Evolutionary conservation across 2,329 filamentous ascomycete species (phyloP), one percentile per base, ranked within the genome.

Genomic region (Fusarium sp.): DNA sequence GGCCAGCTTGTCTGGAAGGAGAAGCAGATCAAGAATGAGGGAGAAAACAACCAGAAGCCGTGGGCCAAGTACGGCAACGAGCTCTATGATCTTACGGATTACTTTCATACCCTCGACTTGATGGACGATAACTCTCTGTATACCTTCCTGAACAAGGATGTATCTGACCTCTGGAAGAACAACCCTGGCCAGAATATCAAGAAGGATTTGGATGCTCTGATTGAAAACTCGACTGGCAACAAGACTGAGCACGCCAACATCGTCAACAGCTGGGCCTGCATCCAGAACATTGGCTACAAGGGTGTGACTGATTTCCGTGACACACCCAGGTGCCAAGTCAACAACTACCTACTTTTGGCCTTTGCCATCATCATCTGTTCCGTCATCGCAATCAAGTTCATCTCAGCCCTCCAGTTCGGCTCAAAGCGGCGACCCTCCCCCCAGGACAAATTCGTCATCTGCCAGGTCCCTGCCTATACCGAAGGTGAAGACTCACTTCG

Each of bases 391-490:
- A 85, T 94, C 84, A 99, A 98, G 84, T 99, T 99, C 85, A 82
- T 99, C 80, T 92, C 97, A 62, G 97, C 97, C 14, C 88, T 99
- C 48, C 97, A 98, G 80, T 94, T 99, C 70, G 95, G 96, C 54
- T 95, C 95, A 6, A 98, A 98, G 86, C 91, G 94, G 68, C 92
- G 94, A 20, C 97, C 97, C 4, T 89, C 93, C 7, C 93, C 95
- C 41, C 97, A 98, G 83, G 97, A 99, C 84, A 99, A 98, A 82
- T 99, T 99, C 79, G 95, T 99, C 78, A 98, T 99, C 76, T 98
- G 97, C 84, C 95, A 98, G 83, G 95, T 99, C 35, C 97, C 97
- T 11, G 97, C 97, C 6, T 99, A 99, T 81, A 99, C 97, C 0
- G 97, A 99, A 86, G 97, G 95, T 78, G 97, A 99, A 87, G 97